A percentile compares a stretch with the other conserved stretches of the same genome.
Conservation (phyloP, 2,329 filamentous ascomycete species). For the Dissoconium aciculare region DNA sequence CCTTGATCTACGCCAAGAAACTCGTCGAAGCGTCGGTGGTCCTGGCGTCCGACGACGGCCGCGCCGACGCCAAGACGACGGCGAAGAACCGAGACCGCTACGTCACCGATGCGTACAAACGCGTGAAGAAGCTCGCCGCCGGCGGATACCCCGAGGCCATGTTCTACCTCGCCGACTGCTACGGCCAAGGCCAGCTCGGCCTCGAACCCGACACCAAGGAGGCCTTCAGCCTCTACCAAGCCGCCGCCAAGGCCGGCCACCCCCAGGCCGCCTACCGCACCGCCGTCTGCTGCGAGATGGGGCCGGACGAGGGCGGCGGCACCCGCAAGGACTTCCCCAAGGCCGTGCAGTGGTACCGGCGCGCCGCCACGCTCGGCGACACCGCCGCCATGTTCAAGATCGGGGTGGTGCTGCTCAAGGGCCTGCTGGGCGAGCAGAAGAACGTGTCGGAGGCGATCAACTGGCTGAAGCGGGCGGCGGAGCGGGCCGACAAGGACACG, state of each 20-base stretch:
- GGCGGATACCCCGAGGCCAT: constrained; percentile 69
- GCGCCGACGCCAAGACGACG: constrained; percentile 49
- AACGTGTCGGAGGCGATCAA: constrained; percentile 75
- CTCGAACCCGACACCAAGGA: constrained; percentile 74
- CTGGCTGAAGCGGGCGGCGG: constrained; percentile 87
- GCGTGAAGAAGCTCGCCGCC: constrained; percentile 71
- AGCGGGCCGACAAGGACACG: constrained; percentile 75
- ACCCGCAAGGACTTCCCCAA: constrained; percentile 83
- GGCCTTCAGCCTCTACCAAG: constrained; percentile 85
- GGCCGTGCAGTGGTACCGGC: constrained; percentile 96
- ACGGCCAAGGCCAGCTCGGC: constrained; percentile 68
- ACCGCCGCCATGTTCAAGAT: constrained; percentile 96
- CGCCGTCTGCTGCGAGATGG: constrained; percentile 93
- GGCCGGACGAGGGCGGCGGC: constrained; percentile 83
- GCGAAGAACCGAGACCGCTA: constrained; percentile 64
- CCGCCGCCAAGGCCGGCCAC: constrained; percentile 79
- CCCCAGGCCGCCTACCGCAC: constrained; percentile 80
- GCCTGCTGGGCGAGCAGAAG: constrained; percentile 69
- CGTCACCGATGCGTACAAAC: constrained; percentile 72
- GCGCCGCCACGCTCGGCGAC: constrained; percentile 78
- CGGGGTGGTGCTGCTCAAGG: constrained; percentile 89
- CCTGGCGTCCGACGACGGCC: constrained; percentile 60
- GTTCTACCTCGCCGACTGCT: constrained; percentile 84
- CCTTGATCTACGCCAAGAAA: constrained; percentile 64
- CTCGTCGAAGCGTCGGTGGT: constrained; percentile 71